Evolutionary conservation across 2,329 filamentous ascomycete genomes (phyloP).

Genomic region (Penicillium digitatum): DNA sequence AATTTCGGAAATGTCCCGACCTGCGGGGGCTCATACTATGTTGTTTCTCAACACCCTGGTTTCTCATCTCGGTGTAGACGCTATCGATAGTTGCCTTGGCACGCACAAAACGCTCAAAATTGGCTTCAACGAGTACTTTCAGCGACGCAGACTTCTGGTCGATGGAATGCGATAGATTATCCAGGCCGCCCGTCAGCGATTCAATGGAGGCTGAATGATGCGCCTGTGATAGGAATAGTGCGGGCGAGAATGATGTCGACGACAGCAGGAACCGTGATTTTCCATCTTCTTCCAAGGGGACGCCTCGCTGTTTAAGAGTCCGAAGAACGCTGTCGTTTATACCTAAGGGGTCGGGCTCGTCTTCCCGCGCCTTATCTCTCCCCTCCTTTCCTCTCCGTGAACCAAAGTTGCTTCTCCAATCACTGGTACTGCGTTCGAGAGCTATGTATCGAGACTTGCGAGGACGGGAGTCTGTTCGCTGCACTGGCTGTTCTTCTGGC

Average conservation of each 20-base stretch:
- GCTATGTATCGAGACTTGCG: conserved; percentile 76
- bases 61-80: conserved; percentile 93
- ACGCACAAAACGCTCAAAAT: conserved; percentile 96
- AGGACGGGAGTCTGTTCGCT: conserved; percentile 49
- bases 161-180: conserved; percentile 83
- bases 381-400: conserved; percentile 65
- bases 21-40: conserved; percentile 58
- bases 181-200: conserved; percentile 73
- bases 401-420: conserved; percentile 64
- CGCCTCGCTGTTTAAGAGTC: conserved; percentile 68
- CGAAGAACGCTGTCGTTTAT: conserved; percentile 80
- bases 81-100: conserved; percentile 98
- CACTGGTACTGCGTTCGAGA: conserved; percentile 70
- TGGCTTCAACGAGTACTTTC: conserved; percentile 93
- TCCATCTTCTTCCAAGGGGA: conserved; percentile 79
- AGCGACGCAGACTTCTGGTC: conserved; percentile 96
- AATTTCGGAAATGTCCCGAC: conserved; percentile 56
- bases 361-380: conserved; percentile 76
- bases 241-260: conserved; percentile 90
- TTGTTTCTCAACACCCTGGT: conserved; percentile 58
- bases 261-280: conserved; percentile 92
- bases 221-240: conserved; percentile 85
- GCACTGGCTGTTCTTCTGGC: conserved; percentile 54
- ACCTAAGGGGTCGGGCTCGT: conserved; percentile 91
- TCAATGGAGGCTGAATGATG: conserved; percentile 83